phyloP scores from a whole-genome alignment of 2,329 filamentous ascomycete genomes.

The Plenodomus tracheiphilus region DNA sequence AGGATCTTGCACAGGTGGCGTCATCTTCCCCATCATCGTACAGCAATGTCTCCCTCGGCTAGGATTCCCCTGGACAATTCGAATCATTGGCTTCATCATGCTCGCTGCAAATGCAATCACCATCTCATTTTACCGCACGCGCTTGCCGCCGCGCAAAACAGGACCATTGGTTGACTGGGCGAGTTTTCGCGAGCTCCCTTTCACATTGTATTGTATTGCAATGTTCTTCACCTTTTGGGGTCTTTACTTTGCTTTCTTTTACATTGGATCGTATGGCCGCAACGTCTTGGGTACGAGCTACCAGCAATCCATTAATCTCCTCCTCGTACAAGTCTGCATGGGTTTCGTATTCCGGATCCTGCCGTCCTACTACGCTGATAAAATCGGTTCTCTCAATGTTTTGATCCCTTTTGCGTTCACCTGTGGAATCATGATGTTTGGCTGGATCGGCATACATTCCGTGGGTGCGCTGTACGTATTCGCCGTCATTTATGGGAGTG shows the following conservation, averaged over 20 bases:
- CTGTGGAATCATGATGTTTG: conserved; percentile 50
- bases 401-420: conserved; percentile 54
- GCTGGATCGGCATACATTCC: conserved; percentile 36
- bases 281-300: conserved; percentile 53
- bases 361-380: conserved; percentile 49
- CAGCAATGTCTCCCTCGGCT: conserved; percentile 34
- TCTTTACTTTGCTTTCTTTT: conserved; percentile 52
- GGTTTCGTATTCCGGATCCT: conserved; percentile 54
- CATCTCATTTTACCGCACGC: conserved; percentile 41
- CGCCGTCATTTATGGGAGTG: conserved; percentile 36
- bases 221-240: conserved; percentile 46
- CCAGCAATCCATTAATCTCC: conserved; percentile 56
- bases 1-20: conserved; percentile 34
- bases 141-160: conserved; percentile 46
- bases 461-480: conserved; percentile 32
- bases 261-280: conserved; percentile 48
- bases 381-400: conserved; percentile 51
- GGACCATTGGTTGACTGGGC: conserved; percentile 48
- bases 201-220: conserved; percentile 40
- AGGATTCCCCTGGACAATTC: conserved; percentile 65
- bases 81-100: conserved; percentile 64
- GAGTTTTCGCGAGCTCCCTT: conserved; percentile 48
- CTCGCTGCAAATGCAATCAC: conserved; percentile 45
- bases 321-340: conserved; percentile 57
- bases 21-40: conserved; percentile 39